Base-by-base conservation (phyloP, 495 filamentous ascomycete genomes). In the Aspergillus cristatus region DNA sequence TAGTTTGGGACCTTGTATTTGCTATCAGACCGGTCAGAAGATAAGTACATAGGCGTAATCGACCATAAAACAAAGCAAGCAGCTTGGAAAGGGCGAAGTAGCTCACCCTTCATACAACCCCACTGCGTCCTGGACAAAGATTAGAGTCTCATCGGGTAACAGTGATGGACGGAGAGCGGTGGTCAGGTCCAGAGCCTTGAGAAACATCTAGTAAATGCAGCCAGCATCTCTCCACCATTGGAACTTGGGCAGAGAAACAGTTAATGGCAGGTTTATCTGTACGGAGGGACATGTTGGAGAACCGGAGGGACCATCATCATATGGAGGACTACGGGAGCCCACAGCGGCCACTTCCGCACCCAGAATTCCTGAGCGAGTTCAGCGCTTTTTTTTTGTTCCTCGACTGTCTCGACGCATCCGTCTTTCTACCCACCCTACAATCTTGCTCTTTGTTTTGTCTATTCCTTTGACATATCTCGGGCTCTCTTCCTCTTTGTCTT, bases 41-140 rank as follows among this genome's bases (percentile, higher is more conserved):
- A 24, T 14, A 34, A 10, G 18, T 6, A 39, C 28, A 26, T 11
- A 11, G 11, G 11, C 11, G 24, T 6, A 26, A 26, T 26, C 6
- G 24, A 26, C 11, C 24, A 26, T n/a, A 26, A 6, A 26, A 6
- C 24, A 26, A 26, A 26, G 24, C 24, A 11, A 26, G 24, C 11
- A 0, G 15, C n/a, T 6, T 5, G 17, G 33, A 37, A 17, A 39
- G 34, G 18, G 17, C n/a, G 13, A 26, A 39, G 29, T 13, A 22
- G 64, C 80, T 63, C 68, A 96, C 89, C 93, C 91, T 71, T 96
- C 85, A 65, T 99, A 99, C 45, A 99, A 68, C 49, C 93, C 91
- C 53, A 97, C 91, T 59, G 83, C 84, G 73, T 96, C 86, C 63
- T 95, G 88, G 42, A 99, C 87, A 67, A 96, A 97, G 40, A 97